phyloP scores from a whole-genome alignment of 2,329 filamentous ascomycete species.

The Clathrospora elynae region DNA sequence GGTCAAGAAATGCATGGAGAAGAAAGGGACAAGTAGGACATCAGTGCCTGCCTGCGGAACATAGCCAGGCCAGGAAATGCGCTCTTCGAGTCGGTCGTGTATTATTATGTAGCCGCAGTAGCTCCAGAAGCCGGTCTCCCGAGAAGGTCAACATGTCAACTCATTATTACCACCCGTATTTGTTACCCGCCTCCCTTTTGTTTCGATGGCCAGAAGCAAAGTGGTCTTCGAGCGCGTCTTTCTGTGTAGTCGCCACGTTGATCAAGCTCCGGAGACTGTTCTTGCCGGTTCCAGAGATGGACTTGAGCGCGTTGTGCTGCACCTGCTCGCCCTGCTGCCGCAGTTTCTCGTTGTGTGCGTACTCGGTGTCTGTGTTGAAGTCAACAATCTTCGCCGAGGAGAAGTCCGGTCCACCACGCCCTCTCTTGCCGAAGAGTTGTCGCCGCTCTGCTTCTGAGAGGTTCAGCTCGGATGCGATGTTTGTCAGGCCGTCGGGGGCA shows the following conservation, averaged over 20 bases:
- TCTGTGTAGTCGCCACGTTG: slow-evolving; percentile 78
- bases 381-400: slow-evolving; percentile 73
- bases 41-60: no score
- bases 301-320: slow-evolving; percentile 79
- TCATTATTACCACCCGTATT: slow-evolving; percentile 77
- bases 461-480: slow-evolving; percentile 77
- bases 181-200: slow-evolving; percentile 77
- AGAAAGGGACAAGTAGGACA: no score
- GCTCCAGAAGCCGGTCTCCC: not conserved
- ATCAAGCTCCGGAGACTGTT: slow-evolving; percentile 88
- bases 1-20: no score
- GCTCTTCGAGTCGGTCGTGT: no score
- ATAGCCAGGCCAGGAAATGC: no score
- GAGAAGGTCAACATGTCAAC: not conserved
- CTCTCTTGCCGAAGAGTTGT: slow-evolving; percentile 80
- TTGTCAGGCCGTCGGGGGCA: slow-evolving; percentile 63
- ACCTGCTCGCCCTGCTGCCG: slow-evolving; percentile 70
- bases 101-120: not conserved
- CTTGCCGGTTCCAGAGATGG: slow-evolving; percentile 79
- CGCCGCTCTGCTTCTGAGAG: slow-evolving; percentile 76
- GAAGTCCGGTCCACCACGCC: slow-evolving; percentile 49
- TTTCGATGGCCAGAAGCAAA: slow-evolving; percentile 82
- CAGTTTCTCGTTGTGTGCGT: slow-evolving; percentile 79
- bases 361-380: slow-evolving; percentile 89
- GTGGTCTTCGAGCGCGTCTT: slow-evolving; percentile 87